Evolutionary conservation across 2,329 filamentous ascomycete species (phyloP).

Genomic region (Talaromyces sp.): DNA sequence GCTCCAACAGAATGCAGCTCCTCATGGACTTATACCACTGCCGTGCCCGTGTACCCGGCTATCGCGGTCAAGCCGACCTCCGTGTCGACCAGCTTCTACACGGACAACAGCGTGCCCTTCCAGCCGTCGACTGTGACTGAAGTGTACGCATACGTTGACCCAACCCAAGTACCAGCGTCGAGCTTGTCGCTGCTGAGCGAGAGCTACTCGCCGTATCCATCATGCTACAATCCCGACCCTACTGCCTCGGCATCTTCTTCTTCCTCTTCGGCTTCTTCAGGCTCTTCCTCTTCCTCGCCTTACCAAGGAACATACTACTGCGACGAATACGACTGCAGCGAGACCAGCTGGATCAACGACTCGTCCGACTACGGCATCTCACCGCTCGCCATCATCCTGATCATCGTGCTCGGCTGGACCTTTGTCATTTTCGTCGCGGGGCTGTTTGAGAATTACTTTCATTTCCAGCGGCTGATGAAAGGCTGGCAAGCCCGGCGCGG

Average conservation of each 20-base stretch:
- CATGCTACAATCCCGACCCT: conserved; percentile 6
- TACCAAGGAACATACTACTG: not conserved
- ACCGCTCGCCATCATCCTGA: conserved; percentile 20
- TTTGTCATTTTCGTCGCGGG: conserved; percentile 22
- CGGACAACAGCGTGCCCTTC: conserved; percentile 20
- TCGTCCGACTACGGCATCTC: conserved; percentile 18
- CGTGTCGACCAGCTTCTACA: conserved; percentile 17
- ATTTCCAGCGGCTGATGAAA: conserved; percentile 28
- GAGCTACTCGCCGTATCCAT: conserved; percentile 8
- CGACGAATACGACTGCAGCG: conserved; percentile 3
- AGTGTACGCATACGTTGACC: conserved; percentile 22
- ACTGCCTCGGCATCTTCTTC: conserved; percentile 2
- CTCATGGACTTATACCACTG: conserved; percentile 22
- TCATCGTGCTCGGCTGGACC: conserved; percentile 22
- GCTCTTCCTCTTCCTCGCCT: conserved; percentile 1
- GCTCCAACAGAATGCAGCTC: conserved; percentile 24
- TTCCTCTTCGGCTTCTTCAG: conserved; percentile 1
- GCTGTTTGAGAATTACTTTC: conserved; percentile 25
- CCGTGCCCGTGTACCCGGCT: conserved; percentile 17
- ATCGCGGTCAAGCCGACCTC: conserved; percentile 14
- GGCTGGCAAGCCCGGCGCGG: conserved; percentile 30
- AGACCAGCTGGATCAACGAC: conserved; percentile 19
- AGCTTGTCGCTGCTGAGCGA: conserved; percentile 19
- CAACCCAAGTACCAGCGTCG: conserved; percentile 22
- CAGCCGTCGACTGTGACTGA: conserved; percentile 21